Base-by-base conservation (phyloP, 2,329 filamentous ascomycete species). In the Aspergillus sp. region DNA sequence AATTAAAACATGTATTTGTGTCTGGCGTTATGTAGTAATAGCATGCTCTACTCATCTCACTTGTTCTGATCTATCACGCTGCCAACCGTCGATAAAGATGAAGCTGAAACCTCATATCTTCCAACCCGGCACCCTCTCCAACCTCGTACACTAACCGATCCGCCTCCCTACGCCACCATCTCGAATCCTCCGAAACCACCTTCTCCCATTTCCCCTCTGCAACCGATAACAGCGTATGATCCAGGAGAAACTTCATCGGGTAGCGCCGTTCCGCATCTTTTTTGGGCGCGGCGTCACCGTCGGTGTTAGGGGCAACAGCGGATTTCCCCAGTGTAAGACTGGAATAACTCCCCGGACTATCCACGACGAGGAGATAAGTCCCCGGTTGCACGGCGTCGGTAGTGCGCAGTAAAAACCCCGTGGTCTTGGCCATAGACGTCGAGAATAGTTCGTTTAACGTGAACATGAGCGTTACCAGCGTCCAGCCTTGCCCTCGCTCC, bases 381-480 rank as follows among this genome's bases (percentile, higher is more conserved):
- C 81, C 83, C 0, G 72, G 49, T 0, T 74, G 68, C 2, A 86
- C 62, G 1, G 69, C 55, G 1, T 78, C 71, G 0, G 85, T 87
- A 12, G 96, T 70, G 1, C 73, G 73, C 3, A 88, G 75, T 0
- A 98, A 74, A 53, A 97, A 83, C 3, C 74, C 73, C 0, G 91
- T 94, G 0, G 91, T 88, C 55, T 82, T 80, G 2, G 82, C 74
- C 27, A 89, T 80, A 1, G 83, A 88, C 0, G 80, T 74, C 0
- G 86, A 85, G 72, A 96, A 97, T 0, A 98, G 81, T 69, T 98
- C 93, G 65, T 97, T 97, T 41, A 97, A 78, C 0, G 91, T 96
- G 73, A 97, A 98, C 69, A 97, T 80, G 8, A 97, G 70, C 0
- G 90, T 95, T 9, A 94, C 73, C 1, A 96, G 68, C 3, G 76